Evolutionary conservation across 306 rosid genomes (phyloP), one percentile per base, ranked within the genome.

Genomic region (Sechiopsis laciniata): DNA sequence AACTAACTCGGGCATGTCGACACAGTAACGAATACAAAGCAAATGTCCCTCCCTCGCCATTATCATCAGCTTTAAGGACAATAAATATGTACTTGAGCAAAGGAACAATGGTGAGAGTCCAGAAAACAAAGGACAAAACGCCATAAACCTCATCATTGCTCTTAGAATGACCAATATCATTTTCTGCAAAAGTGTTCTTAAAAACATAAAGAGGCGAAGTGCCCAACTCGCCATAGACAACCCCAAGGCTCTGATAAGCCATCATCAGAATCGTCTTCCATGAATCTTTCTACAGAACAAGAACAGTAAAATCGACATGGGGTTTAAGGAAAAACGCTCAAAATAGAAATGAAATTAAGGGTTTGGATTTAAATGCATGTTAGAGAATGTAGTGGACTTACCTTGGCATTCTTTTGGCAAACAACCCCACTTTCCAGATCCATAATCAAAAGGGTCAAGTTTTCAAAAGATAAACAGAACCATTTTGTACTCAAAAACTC

Each of bases 41-140:
- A 79, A 94, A 94, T 19, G 97, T 94, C 66, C 99, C 99, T 71
- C 99, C 99, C 77, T 94, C 99, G 19, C 97, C 97, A 87, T 94
- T 94, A 64, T 94, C 99, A 68, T 94, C 87, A 10, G 97, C 99
- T 77, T 77, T 89, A 10, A 94, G 85, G 54, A 94, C 99, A 13
- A 94, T 86, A 72, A 91, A 89, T 56, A 94, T 97, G 29, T 94
- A 94, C 69, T 94, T 94, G 32, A 94, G 72, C 78, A 94, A 74
- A 45, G 99, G 97, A 54, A 94, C 56, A 74, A 94, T 59, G 42
- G 99, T 94, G 53, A 94, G 81, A 3, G 92, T 88, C 99, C 99
- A 94, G 82, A 94, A 89, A 35, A 94, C 91, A 78, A 94, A 83
- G 54, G 99, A 94, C 78, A 94, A 77, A 8, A 94, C 93, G 0